Base-by-base conservation (phyloP, 768 basidiomycete genomes). In the Kwoniella europaea region DNA sequence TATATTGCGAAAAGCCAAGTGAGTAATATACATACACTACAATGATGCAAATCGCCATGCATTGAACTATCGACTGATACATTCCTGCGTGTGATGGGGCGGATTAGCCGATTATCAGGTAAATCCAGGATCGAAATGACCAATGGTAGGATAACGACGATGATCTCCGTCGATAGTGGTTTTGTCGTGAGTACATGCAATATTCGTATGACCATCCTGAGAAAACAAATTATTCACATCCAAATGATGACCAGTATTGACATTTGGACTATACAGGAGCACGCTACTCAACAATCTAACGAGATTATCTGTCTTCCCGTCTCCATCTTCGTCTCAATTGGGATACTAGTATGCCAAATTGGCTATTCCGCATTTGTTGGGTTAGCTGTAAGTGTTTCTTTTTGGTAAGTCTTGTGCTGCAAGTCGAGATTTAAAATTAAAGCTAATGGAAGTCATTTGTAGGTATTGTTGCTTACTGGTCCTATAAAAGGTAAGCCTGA, bases 321-420 rank as follows among this genome's bases (percentile, higher is more conserved):
- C 27, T 41, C 43, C 1, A 55, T 65, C 53, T 55, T 88, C 9
- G 89, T 90, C 0, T 87, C 90, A 20, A 67, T 88, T 86, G 63
- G 54, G 7, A 13, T 55, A 1, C 50, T 65, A 16, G 27, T 43
- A 10, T 85, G 85, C 68, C 89, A 89, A 87, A 85, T 91, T 22
- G 90, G 90, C 6, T 88, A 88, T 71, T 90, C 90, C 0, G 90
- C 90, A 0, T 85, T 91, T 16, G 90, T 90, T 20, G 90, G 71
- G 3, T 16, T 76, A 10, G 75, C 68, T 3, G 74, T 77, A 27
- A 59, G 59, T 67, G 22, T 18, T 56, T 24, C n/a, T n/a, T 54
- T 41, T 24, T 18, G 44, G 16, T 44, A n/a, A 29, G 52, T 42
- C 44, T 27, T 27, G 27, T 27, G 3, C 27, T 27, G 27, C 27